Evolutionary conservation across 2,329 filamentous ascomycete genomes (phyloP).

Genomic region (Tothia fuscella): DNA sequence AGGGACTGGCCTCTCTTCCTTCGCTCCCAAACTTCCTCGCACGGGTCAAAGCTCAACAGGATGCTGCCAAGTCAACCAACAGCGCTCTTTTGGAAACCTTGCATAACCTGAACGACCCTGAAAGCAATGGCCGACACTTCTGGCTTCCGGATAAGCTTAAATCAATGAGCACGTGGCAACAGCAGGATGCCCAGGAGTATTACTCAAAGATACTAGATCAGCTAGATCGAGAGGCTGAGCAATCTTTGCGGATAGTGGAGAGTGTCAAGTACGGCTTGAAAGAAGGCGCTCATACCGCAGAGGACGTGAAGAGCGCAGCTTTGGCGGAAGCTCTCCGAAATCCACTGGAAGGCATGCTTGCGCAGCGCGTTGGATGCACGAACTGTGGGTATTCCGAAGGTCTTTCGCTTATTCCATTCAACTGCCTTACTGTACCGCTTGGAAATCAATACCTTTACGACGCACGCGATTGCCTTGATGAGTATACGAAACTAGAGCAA

Average conservation of each 20-base stretch:
- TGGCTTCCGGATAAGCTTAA: constrained; percentile 77
- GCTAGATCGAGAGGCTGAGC: constrained; percentile 61
- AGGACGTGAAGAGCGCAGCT: background rate
- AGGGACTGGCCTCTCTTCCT: constrained; percentile 61
- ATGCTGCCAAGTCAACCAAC: constrained; percentile 26
- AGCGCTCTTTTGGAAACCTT: constrained; percentile 53
- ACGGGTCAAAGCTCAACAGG: constrained; percentile 16
- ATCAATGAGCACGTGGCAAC: constrained; percentile 88
- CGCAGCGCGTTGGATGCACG: constrained; percentile 80
- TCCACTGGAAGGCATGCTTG: constrained; percentile 76
- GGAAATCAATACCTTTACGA: constrained; percentile 55
- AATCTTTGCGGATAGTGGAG: constrained; percentile 14
- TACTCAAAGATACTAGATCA: constrained; percentile 82
- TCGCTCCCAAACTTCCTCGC: constrained; percentile 55
- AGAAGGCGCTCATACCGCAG: background rate
- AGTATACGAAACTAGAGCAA: constrained; percentile 71
- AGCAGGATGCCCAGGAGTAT: constrained; percentile 97
- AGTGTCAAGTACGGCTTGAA: constrained; percentile 5
- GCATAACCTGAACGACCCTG: constrained; percentile 53
- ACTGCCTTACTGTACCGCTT: constrained; percentile 78
- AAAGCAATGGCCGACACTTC: constrained; percentile 62
- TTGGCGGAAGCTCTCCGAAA: constrained; percentile 40
- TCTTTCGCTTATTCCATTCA: constrained; percentile 83
- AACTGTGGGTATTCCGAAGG: constrained; percentile 79
- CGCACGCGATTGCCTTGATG: constrained; percentile 66